Evolutionary conservation across 1,284 basidiomycete genomes (phyloP), one percentile per base, ranked within the genome.

Genomic region (Puccinia novopanici): DNA sequence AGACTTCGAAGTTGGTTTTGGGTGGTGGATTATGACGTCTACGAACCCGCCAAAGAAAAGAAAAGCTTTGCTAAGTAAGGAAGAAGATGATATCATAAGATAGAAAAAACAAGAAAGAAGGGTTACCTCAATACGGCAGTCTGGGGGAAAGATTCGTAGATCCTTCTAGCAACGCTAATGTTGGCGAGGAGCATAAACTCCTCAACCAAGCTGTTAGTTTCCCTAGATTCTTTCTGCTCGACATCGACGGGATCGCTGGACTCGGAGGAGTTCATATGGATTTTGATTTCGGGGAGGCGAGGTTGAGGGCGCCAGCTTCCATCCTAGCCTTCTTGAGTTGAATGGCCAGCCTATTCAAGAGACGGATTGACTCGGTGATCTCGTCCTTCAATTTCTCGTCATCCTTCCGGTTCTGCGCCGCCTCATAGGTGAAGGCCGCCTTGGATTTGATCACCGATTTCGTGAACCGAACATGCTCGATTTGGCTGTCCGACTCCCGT

Each of bases 101-200:
- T 54, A 75, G 72, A n/a, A 40, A 22, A 57, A 34, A 34, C 34
- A 34, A 34, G 34, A 34, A 34, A 34, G 34, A 34, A 10, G 40
- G 85, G 88, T 67, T 70, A 92, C 91, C 94, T 89, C 63, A 99
- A 88, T 0, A 99, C 96, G 3, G 95, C 94, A 0, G 95, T 98
- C 84, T 94, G 93, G 1, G 97, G 96, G 87, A 95, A 99, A 0
- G 92, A 91, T 84, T 97, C 93, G 85, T 98, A 93, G 63, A 98
- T 98, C 86, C 92, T 92, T 84, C 88, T 87, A 10, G 96, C 97
- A 0, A 98, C 97, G 82, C 92, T 94, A 83, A 97, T 93, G 84
- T 99, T 99, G 40, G 97, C 97, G 80, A 99, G 90, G 82, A 99
- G 88, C 97, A 99, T 99, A 86, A 99, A 99, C 87, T 99, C 97